Percentiles rank a stretch among this genome's conserved stretches.
phyloP scores from a whole-genome alignment of 2,329 filamentous ascomycete genomes.

The Pezicula radicicola region DNA sequence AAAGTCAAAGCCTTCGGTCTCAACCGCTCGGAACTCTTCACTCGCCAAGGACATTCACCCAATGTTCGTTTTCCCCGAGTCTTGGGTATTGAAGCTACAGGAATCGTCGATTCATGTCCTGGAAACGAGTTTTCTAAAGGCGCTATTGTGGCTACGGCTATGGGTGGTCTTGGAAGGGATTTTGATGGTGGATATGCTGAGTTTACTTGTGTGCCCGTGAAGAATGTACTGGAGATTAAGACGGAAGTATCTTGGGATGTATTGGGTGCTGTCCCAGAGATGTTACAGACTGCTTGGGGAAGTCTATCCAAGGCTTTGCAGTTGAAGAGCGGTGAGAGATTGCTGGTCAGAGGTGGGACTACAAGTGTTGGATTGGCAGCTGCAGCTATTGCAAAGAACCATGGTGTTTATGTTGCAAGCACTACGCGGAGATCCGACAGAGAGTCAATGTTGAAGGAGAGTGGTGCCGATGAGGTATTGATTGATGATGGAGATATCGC shows the following conservation, averaged over 20 bases:
- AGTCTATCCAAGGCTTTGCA: conserved; percentile 35
- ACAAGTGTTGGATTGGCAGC: conserved; percentile 45
- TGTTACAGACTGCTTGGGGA: conserved; percentile 45
- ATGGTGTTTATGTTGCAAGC: conserved; percentile 35
- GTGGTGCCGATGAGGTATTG: conserved; percentile 39
- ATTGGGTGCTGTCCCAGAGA: not conserved
- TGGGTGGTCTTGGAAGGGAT: not conserved
- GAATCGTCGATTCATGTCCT: conserved; percentile 11
- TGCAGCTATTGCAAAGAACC: conserved; percentile 38
- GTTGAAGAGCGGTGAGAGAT: conserved; percentile 34
- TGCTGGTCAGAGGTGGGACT: conserved; percentile 47
- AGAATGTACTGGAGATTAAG: not conserved
- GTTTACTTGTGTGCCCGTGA: not conserved
- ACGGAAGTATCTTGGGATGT: not conserved
- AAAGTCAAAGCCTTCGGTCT: conserved; percentile 77
- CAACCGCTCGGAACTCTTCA: conserved; percentile 75
- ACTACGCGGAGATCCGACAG: conserved; percentile 37
- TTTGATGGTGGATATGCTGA: not conserved
- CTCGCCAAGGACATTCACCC: conserved; percentile 18
- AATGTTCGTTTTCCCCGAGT: conserved; percentile 16
- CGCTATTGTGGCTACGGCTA: not conserved
- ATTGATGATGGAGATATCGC: conserved; percentile 40
- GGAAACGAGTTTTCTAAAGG: not conserved
- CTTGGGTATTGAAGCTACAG: conserved; percentile 19
- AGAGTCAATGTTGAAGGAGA: conserved; percentile 33